Evolutionary conservation across 2,329 filamentous ascomycete genomes (phyloP).

Genomic region (Drechslerella stenobrocha): DNA sequence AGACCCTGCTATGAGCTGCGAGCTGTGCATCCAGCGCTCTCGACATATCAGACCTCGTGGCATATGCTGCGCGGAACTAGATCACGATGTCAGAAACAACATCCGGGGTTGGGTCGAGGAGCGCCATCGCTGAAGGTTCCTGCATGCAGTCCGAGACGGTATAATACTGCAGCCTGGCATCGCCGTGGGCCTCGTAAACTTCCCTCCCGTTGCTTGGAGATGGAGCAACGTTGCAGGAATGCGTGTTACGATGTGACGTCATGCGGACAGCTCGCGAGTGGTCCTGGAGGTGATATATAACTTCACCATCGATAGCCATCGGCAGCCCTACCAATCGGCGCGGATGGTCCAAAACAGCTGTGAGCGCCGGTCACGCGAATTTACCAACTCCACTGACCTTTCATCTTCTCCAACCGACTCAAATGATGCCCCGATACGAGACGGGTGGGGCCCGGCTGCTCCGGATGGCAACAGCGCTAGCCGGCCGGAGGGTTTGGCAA

Average conservation of each 20-base stretch:
- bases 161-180: background rate
- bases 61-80: background rate
- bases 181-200: background rate
- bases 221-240: too few species aligned
- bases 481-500: background rate
- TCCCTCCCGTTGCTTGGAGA: too few species aligned
- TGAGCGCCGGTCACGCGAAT: slow-evolving; percentile 29
- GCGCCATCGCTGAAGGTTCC: background rate
- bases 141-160: background rate
- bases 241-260: slow-evolving; percentile 1
- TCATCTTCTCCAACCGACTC: background rate
- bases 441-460: slow-evolving; percentile 24
- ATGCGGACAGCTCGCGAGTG: slow-evolving; percentile 9
- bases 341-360: slow-evolving; percentile 27
- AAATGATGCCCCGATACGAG: slow-evolving; percentile 13
- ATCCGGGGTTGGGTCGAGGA: background rate
- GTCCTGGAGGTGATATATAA: background rate
- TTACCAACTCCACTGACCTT: background rate
- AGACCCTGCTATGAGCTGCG: background rate
- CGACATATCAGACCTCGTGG: background rate
- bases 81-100: too few species aligned
- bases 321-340: background rate
- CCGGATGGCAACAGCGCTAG: background rate
- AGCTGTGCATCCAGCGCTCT: background rate
- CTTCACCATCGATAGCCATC: background rate